Evolutionary conservation across 2,329 filamentous ascomycete genomes (phyloP).

Genomic region (Macrophomina pseudophaseolina): DNA sequence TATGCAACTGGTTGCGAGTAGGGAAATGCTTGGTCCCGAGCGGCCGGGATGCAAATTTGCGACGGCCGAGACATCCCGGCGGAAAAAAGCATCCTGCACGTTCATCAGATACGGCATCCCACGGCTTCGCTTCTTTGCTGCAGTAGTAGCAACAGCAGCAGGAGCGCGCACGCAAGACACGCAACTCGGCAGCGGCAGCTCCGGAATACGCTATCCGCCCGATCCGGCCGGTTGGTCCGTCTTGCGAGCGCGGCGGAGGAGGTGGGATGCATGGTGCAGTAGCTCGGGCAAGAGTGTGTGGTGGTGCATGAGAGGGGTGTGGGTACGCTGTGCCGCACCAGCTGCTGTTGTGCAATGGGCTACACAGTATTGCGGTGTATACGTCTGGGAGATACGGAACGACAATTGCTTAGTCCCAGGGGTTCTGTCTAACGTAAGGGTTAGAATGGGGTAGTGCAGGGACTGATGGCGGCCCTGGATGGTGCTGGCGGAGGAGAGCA

Average conservation of each 20-base stretch:
- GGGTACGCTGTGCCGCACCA: background rate
- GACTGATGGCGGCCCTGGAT: background rate
- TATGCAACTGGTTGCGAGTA: background rate
- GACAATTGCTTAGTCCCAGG: background rate
- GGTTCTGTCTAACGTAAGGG: background rate
- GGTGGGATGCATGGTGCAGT: background rate
- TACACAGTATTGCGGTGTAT: background rate
- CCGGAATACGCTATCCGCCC: slow-evolving; percentile 11
- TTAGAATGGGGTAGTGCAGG: background rate
- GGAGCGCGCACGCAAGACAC: background rate
- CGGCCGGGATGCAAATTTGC: background rate
- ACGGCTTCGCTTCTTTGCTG: background rate
- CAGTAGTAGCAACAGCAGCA: background rate
- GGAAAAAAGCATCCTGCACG: background rate
- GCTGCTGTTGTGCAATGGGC: background rate
- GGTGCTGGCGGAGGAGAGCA: background rate
- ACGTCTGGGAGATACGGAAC: background rate
- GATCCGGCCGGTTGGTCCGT: background rate
- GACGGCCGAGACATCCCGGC: background rate
- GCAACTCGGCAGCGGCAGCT: background rate
- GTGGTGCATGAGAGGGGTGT: background rate
- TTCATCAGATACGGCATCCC: background rate
- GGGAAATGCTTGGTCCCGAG: background rate
- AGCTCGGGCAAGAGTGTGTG: background rate
- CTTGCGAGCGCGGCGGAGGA: background rate